Percentiles rank a stretch among this genome's conserved stretches.
These are phyloP conservation scores for Dendrocalamus sinicus DNA, from an alignment of 176 grass and related monocot species.

Conservation along the genomic window DNA sequence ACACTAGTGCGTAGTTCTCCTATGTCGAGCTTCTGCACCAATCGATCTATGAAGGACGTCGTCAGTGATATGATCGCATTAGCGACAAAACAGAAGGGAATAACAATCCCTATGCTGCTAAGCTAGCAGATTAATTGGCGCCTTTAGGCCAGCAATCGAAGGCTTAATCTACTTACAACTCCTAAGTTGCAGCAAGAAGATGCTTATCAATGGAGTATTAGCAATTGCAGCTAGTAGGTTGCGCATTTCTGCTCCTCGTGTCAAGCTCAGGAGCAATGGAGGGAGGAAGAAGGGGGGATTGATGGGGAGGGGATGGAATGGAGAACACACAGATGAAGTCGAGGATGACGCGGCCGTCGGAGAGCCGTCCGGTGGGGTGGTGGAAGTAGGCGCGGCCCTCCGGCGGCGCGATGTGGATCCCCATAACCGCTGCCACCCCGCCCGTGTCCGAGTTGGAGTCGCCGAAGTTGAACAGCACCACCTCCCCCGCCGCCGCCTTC, in stretches of 20 bases:
- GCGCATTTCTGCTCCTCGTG: not conserved
- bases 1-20: not conserved
- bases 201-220: not conserved
- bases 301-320: too few species aligned
- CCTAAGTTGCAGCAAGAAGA: not conserved
- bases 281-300: not conserved
- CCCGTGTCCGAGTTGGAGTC: slow-evolving; percentile 95
- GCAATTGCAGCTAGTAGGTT: not conserved
- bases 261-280: not conserved
- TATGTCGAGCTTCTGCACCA: not conserved
- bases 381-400: slow-evolving; percentile 67
- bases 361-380: slow-evolving; percentile 63
- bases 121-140: not conserved
- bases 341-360: slow-evolving; percentile 89
- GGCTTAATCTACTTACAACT: not conserved
- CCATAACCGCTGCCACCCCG: slow-evolving; percentile 62
- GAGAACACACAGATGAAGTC: slow-evolving; percentile 83
- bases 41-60: not conserved
- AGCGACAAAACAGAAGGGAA: not conserved
- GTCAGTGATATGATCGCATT: too few species aligned
- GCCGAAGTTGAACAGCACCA: slow-evolving; percentile 82
- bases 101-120: not conserved
- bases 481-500: not conserved
- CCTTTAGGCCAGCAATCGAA: not conserved
- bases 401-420: slow-evolving; percentile 56